These are phyloP conservation scores for Poa pratensis DNA, from an alignment of 176 grass and related monocot species.

Conservation along the genomic window DNA sequence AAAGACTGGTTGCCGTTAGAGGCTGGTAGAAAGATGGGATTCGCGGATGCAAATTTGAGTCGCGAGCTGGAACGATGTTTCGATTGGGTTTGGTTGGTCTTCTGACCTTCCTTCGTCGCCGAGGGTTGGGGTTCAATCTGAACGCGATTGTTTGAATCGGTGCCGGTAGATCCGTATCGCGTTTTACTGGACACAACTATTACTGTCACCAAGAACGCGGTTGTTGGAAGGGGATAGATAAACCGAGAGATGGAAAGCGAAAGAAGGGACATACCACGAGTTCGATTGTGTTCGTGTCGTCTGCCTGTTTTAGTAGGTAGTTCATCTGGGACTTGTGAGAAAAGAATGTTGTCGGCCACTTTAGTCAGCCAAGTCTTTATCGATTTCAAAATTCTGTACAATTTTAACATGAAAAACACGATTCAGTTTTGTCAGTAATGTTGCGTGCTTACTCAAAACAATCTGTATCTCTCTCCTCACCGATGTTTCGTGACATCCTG, in stretches of 20 bases:
- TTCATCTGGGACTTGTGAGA: neutral
- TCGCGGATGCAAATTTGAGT: neutral
- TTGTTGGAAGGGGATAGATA: slow-evolving; percentile 1
- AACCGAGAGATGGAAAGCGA: neutral
- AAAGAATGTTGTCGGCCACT: neutral
- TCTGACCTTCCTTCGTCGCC: neutral
- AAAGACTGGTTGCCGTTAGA: neutral
- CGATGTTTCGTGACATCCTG: neutral
- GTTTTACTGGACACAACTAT: neutral
- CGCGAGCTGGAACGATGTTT: neutral
- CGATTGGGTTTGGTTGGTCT: too few species aligned
- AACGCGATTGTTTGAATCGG: neutral
- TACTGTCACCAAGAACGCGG: too few species aligned
- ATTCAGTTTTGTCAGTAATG: neutral
- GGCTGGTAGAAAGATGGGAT: neutral
- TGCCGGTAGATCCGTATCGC: neutral
- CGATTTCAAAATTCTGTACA: neutral
- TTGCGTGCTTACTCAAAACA: neutral
- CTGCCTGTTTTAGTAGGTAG: neutral
- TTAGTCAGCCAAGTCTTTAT: neutral
- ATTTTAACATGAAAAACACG: neutral
- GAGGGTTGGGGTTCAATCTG: neutral
- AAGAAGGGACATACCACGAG: neutral
- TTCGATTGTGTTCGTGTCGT: neutral
- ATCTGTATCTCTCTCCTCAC: neutral